Base-by-base conservation (phyloP, 495 filamentous ascomycete genomes). In the Xylaria telfairii region DNA sequence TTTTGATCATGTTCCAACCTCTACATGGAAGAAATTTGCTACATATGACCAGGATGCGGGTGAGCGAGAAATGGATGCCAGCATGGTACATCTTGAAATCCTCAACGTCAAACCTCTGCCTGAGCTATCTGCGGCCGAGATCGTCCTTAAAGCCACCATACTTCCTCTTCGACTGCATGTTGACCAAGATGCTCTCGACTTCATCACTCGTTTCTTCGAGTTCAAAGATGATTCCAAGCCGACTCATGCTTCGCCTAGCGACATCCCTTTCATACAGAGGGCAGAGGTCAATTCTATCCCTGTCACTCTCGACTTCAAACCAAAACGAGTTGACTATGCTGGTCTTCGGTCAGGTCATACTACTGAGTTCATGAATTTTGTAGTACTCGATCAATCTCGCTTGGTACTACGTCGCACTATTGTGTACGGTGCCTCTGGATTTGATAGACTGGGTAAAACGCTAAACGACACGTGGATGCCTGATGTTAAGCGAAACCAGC, bases 291-390 rank as follows among this genome's bases (percentile, higher is more conserved):
- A 93, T 72, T 87, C 92, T 17, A 85, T 98, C 12, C 91, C 88
- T 15, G 83, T 99, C 62, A 92, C 89, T 71, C 87, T 98, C 6
- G 96, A 99, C 79, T 99, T 98, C 83, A 99, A 99, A 80, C 96
- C 96, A 7, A 98, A 98, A 80, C 89, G 93, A 15, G 92, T 99
- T 30, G 94, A 99, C 80, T 99, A 98, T 76, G 92, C 90, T 0
- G 93, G 95, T 12, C 87, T 99, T 8, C 91, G 94, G n/a, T 97
- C 96, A 6, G 96, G 96, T n/a, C 94, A 93, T 69, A 99, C 96
- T 2, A 97, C 93, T 0, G 96, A 99, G 79, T 96, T 99, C 77
- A 98, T 98, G 96, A 98, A 99, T 81, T 97, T 99, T 79, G 87
- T 98, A 73, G 92, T 96, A 51, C 88, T 99, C 15, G 95, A 99